These are phyloP conservation scores for Mikania micrantha DNA, from an alignment of 129 eudicot genomes.

Conservation along the genomic window DNA sequence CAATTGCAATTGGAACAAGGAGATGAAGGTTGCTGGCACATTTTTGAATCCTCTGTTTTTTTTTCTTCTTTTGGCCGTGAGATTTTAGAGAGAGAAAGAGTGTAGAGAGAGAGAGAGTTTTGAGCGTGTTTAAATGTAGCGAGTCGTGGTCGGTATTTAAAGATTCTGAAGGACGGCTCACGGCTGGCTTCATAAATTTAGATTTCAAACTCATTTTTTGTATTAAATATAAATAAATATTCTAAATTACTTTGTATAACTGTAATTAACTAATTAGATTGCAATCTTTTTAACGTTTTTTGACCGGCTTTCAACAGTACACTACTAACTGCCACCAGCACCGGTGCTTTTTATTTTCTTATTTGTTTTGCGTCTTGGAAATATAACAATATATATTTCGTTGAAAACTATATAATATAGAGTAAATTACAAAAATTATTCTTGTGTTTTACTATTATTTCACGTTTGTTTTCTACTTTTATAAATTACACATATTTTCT, in stretches of 20 bases:
- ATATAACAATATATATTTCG: background rate
- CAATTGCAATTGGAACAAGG: slow-evolving; percentile 24
- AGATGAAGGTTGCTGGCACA: slow-evolving; percentile 53
- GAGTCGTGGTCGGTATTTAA: slow-evolving; percentile 29
- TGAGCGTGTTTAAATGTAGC: slow-evolving; percentile 30
- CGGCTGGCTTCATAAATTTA: background rate
- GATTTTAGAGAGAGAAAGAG: background rate
- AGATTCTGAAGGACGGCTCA: slow-evolving; percentile 23
- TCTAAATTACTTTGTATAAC: background rate
- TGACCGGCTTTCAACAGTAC: slow-evolving; percentile 37
- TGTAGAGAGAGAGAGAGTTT: slow-evolving; percentile 17
- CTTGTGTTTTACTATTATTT: too few species aligned
- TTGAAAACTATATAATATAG: background rate
- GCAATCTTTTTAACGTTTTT: slow-evolving; percentile 13
- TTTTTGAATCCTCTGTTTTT: slow-evolving; percentile 25
- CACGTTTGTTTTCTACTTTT: too few species aligned
- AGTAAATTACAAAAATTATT: background rate
- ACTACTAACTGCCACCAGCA: slow-evolving; percentile 5
- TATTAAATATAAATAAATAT: background rate
- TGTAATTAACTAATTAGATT: background rate
- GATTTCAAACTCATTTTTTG: background rate
- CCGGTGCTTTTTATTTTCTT: background rate
- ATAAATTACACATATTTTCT: too few species aligned
- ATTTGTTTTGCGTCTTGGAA: background rate
- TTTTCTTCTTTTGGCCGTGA: background rate